A percentile compares a stretch with the other conserved stretches of the same genome.
Evolutionary conservation across 164 flowering plant species (phyloP).

Genomic region (Magnolia officinalis): DNA sequence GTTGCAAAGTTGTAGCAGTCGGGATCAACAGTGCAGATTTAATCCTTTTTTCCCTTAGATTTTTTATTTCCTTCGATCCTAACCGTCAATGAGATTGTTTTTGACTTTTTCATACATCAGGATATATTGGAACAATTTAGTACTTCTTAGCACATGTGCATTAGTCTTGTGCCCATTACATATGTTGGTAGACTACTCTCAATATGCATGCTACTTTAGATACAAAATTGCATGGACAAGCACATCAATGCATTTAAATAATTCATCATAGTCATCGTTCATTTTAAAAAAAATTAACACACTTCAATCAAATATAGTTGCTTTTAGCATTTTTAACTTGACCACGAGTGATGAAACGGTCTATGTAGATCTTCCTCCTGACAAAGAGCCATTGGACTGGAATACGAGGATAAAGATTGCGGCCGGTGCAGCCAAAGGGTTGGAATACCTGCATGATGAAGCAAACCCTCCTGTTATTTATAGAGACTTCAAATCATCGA

Average conservation of each 20-base stretch:
- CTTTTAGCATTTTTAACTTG: not conserved
- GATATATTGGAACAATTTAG: not conserved
- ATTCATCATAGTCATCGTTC: not conserved
- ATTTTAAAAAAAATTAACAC: too few species aligned
- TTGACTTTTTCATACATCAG: too few species aligned
- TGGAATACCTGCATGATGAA: conserved; percentile 57
- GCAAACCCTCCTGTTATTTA: conserved; percentile 69
- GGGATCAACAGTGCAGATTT: too few species aligned
- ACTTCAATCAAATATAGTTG: not conserved
- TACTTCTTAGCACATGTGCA: not conserved
- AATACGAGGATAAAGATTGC: conserved; percentile 75
- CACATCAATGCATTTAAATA: not conserved
- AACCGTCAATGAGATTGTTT: too few species aligned
- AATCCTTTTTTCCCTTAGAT: too few species aligned
- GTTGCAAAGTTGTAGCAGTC: too few species aligned
- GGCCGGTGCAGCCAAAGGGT: conserved; percentile 69
- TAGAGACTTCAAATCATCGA: conserved; percentile 65
- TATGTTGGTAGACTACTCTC: not conserved
- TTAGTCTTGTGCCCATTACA: not conserved
- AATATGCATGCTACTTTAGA: not conserved
- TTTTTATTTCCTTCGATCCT: too few species aligned
- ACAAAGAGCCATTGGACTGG: conserved; percentile 62
- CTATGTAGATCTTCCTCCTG: conserved; percentile 36
- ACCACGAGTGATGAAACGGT: not conserved
- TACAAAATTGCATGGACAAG: too few species aligned